Percentiles rank a stretch among this genome's conserved stretches.
Conservation (phyloP, 768 basidiomycete genomes). For the Gymnopilus junonius region DNA sequence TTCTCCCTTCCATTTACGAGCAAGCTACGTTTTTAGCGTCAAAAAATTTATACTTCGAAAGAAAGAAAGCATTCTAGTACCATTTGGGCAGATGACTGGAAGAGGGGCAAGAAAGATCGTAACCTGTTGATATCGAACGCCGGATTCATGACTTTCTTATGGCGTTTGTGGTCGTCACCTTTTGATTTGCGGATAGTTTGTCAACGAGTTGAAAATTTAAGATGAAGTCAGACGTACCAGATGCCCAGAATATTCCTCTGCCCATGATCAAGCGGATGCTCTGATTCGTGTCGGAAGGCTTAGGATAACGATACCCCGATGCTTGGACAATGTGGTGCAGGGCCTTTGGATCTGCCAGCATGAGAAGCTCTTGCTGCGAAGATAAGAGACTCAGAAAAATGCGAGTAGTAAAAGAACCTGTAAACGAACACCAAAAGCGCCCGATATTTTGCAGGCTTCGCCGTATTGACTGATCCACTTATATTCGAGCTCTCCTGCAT, state of each 20-base stretch:
- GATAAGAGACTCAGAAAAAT: neutral
- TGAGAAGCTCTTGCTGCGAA: constrained; percentile 6
- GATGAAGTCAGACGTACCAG: neutral
- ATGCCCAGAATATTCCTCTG: constrained; percentile 9
- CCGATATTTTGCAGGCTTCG: constrained; percentile 10
- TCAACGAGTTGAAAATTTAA: neutral
- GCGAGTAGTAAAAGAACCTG: neutral
- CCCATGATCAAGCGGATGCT: constrained; percentile 10
- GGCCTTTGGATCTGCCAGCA: constrained; percentile 13
- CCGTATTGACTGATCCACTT: constrained; percentile 5
- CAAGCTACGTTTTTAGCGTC: neutral
- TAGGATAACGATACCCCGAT: constrained; percentile 11
- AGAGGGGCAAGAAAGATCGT: constrained; percentile 7
- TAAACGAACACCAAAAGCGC: neutral
- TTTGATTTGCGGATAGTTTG: neutral
- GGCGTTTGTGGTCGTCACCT: constrained; percentile 13
- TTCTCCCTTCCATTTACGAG: neutral
- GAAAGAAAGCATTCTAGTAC: neutral
- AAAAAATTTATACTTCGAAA: neutral
- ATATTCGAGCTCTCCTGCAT: constrained; percentile 8
- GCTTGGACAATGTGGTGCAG: constrained; percentile 10
- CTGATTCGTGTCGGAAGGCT: constrained; percentile 3
- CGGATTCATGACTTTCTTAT: constrained; percentile 13
- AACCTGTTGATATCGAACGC: constrained; percentile 10
- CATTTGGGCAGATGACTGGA: constrained; percentile 1